Evolutionary conservation across 1,284 basidiomycete genomes (phyloP), one percentile per base, ranked within the genome.

Genomic region (Moesziomyces sp.): DNA sequence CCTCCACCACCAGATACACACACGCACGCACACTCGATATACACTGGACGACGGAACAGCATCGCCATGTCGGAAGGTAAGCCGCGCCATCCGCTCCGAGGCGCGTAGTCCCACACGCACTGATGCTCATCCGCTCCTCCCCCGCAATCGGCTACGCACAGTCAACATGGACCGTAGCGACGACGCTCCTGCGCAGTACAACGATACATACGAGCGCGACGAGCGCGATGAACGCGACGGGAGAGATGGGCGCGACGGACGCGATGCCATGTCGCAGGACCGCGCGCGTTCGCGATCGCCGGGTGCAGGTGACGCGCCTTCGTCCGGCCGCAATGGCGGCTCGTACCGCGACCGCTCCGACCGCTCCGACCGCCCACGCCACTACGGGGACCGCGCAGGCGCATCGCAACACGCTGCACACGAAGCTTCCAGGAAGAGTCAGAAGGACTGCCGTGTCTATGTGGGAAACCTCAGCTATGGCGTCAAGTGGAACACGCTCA

Each of bases 381-480:
- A 14, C 59, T 58, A 16, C 35, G 35, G 11, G 10, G 35, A 69
- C 30, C 61, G 65, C 16, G 61, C 53, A 40, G 21, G 63, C 11
- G 68, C 74, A 50, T 64, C 59, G 3, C 64, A 73, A 9, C 64
- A 64, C 42, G 70, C 70, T 38, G 70, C 74, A 11, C 45, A 54
- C 43, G 85, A 86, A 64, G 85, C 84, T 35, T 91, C 93, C 80
- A 94, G 95, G 85, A 89, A 91, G 82, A 94, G 92, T 90, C 93
- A 95, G 88, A 90, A 93, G 88, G 94, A 98, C 88, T 95, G 97
- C 86, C 89, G 96, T 75, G 93, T 98, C 81, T 98, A 99, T 84
- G 93, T 98, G 85, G 96, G 95, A 84, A 98, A 98, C 86, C 89
- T 98, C 86, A 92, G 91, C 84, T 98, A 97, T 88, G 93, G 95